Evolutionary conservation across 306 rosid species (phyloP), one percentile per base, ranked within the genome.

Genomic region (Ochetophila trinervis): DNA sequence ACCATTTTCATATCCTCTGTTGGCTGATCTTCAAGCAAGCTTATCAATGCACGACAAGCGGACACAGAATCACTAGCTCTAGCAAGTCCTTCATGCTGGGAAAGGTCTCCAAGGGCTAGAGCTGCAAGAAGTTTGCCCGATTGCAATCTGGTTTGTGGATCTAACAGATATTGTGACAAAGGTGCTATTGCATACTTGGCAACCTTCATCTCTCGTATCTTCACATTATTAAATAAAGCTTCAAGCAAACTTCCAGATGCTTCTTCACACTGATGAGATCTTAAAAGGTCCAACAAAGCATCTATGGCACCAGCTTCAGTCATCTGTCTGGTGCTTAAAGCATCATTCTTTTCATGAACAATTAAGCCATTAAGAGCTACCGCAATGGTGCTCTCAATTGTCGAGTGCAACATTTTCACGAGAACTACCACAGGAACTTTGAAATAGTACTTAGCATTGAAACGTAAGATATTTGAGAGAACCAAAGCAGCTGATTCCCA

Each of bases 401-500:
- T 86, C 67, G 98, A 93, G 82, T 77, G 89, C 87, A 93, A 69
- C 84, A 93, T 78, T 78, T 93, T 89, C 48, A 93, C 98, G 47
- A 93, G 98, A 84, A 93, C 98, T 53, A 82, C 87, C 54, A 90
- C 94, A 58, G 98, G 96, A 81, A 89, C 98, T 71, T 87, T 89
- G 75, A 79, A 93, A 79, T 86, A 87, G 87, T 87, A 87, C 71
- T 89, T 87, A 35, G 88, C 89, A 71, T 83, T 83, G 80, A 83
- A 86, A 57, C 66, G 78, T 63, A 93, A 77, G 66, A 93, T 83
- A 72, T 89, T 89, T 40, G 97, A 93, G 71, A 93, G 95, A 84
- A 93, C 94, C 80, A 86, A 69, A 60, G 98, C 97, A 64, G 97
- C 93, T 51, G 97, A 89, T 78, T 93, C 98, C 98, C 96, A 93